phyloP scores from a whole-genome alignment of 352 stramenopile species.

The Thraustotheca clavata region DNA sequence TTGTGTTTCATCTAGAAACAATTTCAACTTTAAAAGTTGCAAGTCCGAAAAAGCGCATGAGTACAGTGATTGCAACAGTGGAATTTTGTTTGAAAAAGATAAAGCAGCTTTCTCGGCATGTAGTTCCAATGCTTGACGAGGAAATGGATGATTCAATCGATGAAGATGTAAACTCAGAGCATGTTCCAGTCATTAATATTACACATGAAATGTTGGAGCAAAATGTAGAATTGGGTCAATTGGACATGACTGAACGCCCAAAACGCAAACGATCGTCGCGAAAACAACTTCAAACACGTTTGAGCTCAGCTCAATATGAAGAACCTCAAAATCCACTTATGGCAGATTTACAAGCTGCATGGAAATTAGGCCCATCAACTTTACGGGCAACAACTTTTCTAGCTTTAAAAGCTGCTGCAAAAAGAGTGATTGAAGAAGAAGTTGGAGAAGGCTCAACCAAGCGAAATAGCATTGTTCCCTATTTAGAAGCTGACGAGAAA shows the following conservation, averaged over 20 bases:
- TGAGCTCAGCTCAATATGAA: too few relatives aligned
- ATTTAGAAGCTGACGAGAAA: too few relatives aligned
- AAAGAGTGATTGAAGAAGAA: too few relatives aligned
- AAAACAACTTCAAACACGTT: background rate
- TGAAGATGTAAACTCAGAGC: background rate
- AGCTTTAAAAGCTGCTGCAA: too few relatives aligned
- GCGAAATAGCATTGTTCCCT: too few relatives aligned
- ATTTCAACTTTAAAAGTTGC: background rate
- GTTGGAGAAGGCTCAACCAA: too few relatives aligned
- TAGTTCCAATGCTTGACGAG: background rate
- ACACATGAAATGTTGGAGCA: background rate
- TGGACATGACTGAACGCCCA: background rate
- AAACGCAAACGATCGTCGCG: background rate
- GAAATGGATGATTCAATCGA: background rate
- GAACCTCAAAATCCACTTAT: too few relatives aligned
- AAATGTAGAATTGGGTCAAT: background rate
- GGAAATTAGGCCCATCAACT: too few relatives aligned
- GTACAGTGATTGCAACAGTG: background rate
- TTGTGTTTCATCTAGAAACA: slow-evolving; percentile 2
- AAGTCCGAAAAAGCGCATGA: background rate
- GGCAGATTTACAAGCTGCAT: too few relatives aligned
- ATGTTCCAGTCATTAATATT: background rate
- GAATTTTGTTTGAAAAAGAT: background rate
- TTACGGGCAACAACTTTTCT: too few relatives aligned
- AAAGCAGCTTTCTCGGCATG: background rate